phyloP scores from a whole-genome alignment of 2,329 filamentous ascomycete species.

The Trichoderma atrobrunneum region DNA sequence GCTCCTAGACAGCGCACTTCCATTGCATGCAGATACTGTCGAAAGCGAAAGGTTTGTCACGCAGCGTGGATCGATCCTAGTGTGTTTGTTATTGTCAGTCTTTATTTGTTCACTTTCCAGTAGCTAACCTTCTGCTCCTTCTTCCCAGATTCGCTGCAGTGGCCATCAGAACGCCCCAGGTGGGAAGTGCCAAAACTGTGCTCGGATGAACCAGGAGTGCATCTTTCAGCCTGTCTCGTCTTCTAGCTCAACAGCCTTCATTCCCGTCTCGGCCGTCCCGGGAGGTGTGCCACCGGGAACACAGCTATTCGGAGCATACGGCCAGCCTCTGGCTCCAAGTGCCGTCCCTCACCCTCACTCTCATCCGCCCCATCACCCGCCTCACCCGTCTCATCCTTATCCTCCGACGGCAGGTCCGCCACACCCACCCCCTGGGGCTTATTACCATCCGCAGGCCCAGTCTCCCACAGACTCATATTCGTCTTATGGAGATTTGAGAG shows the following conservation, averaged over 20 bases:
- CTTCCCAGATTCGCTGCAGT: slow-evolving; percentile 55
- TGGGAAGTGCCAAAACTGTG: slow-evolving; percentile 60
- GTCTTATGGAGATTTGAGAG: slow-evolving; percentile 36
- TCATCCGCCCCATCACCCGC: not conserved
- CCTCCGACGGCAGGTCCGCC: slow-evolving; percentile 23
- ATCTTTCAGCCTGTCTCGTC: slow-evolving; percentile 60
- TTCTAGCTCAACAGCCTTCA: slow-evolving; percentile 55
- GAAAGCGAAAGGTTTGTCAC: slow-evolving; percentile 55
- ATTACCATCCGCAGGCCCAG: slow-evolving; percentile 40
- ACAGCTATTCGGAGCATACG: slow-evolving; percentile 56
- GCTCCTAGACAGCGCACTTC: slow-evolving; percentile 58
- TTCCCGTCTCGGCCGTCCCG: slow-evolving; percentile 57
- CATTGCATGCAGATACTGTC: slow-evolving; percentile 59
- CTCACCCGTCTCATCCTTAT: slow-evolving; percentile 25
- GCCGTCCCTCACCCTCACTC: slow-evolving; percentile 25
- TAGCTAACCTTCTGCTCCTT: not conserved
- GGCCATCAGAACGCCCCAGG: slow-evolving; percentile 58
- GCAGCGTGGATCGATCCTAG: not conserved
- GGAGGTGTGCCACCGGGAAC: slow-evolving; percentile 57
- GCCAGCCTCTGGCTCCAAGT: slow-evolving; percentile 49
- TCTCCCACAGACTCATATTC: slow-evolving; percentile 46
- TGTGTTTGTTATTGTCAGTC: not conserved
- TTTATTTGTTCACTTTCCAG: not conserved
- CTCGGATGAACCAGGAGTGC: slow-evolving; percentile 60
- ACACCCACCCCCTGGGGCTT: slow-evolving; percentile 35